Base-by-base conservation (phyloP, 176 grass and related monocot genomes). In the Ananas comosus region DNA sequence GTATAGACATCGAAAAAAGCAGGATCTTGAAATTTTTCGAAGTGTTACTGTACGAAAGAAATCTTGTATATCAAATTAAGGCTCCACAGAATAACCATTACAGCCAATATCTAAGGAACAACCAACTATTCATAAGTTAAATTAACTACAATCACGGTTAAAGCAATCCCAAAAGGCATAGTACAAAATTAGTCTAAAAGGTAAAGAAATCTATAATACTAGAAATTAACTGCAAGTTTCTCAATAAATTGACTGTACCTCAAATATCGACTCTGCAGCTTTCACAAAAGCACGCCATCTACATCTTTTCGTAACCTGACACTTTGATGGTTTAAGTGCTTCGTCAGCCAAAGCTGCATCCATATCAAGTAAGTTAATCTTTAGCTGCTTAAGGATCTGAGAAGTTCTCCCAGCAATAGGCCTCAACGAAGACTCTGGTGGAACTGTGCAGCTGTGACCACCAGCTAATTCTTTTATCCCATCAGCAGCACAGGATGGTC, bases 251-350 rank as follows among this genome's bases (percentile, higher is more conserved):
- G 57, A 63, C 64, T 16, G 25, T 73, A 92, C 94, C 90, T 92
- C 84, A 64, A 81, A 92, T 81, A 97, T 92, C 56, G 89, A 92
- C 68, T 97, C 86, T 72, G 89, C 83, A 28, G 72, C 76, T 77
- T 97, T 97, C 52, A 97, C 86, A 90, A 97, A 90, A 81, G 79
- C 71, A 61, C 86, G 94, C 94, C 94, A 97, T 58, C 76, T 81
- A 49, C 77, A 50, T 76, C 89, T 85, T 92, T 77, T 87, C 66
- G 50, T 88, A 72, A 83, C 61, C 51, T 78, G 79, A 66, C 70
- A 83, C 67, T 83, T 97, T 11, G 84, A 87, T 49, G 80, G 74
- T 69, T 69, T 92, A 51, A 92, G 70, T 67, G 89, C 81, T 79
- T 92, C 89, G 9, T 83, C 82, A 50, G 93, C 84, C 64, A 97